Evolutionary conservation across 805 yeast species (phyloP), one percentile per base, ranked within the genome.

Genomic region (Lachancea kluyveri): DNA sequence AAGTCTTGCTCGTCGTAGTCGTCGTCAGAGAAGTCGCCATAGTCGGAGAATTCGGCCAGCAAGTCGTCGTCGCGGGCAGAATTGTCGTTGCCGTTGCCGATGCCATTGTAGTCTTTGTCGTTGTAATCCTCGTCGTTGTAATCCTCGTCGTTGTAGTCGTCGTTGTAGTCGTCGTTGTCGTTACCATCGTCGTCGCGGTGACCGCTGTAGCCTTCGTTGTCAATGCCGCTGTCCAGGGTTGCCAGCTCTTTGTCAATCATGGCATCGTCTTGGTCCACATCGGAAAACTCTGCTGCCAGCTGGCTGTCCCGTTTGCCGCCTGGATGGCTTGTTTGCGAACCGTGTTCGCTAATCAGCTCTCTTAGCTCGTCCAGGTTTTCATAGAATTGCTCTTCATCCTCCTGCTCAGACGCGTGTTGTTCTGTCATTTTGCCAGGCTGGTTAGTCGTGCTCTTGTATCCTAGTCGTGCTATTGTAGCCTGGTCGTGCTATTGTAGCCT

Each of bases 1-100:
- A 79, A 74, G 38, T 60, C 64, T 15, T 54, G 55, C 33, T 63
- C 70, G 31, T 59, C 60, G 26, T 40, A 33, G 17, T 55, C 67
- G 36, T 61, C 68, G 21, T 62, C 66, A 15, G 59, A 55, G 5
- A 51, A 52, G 3, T 54, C 64, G 3, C 53, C 64, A 24, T 52
- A 57, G 18, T 61, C 68, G 2, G 61, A 50, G 30, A 59, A 50
- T 28, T 55, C 59, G 14, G 57, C 60, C 20, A 59, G 31, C 24
- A 68, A 42, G 2, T 65, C 67, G 19, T 59, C 61, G 14, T 62
- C 54, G 6, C 53, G 45, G 14, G 46, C 46, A 6, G 43, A 56
- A 21, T 52, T 53, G 14, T 50, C 51, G 5, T 38, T 53, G 14
- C 16, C 21, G n/a, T 36, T 43, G 12, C 36, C 35, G 9, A 37